These are phyloP conservation scores for Phytophthora citricola DNA, from an alignment of 352 stramenopile genomes.

Conservation along the genomic window DNA sequence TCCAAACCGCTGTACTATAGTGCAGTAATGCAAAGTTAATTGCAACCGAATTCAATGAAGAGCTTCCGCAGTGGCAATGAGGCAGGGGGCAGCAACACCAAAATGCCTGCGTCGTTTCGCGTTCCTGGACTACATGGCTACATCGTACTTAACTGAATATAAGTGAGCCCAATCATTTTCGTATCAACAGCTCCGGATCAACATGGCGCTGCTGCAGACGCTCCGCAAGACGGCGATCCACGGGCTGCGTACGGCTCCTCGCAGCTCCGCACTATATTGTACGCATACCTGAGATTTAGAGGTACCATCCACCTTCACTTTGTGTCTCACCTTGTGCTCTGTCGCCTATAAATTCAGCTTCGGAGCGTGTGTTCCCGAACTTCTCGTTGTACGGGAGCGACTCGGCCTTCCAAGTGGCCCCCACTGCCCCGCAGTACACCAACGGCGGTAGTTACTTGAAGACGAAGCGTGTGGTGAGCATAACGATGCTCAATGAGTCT, in stretches of 20 bases:
- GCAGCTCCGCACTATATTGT: conserved; percentile 39
- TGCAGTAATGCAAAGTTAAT: too few relatives aligned
- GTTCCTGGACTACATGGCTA: conserved; percentile 18
- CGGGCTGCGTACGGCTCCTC: conserved; percentile 25
- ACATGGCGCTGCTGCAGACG: conserved; percentile 45
- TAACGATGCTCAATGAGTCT: not conserved
- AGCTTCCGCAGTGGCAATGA: not conserved
- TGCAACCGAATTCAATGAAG: not conserved
- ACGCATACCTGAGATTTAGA: conserved; percentile 7
- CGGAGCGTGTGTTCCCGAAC: conserved; percentile 76
- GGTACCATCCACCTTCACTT: not conserved
- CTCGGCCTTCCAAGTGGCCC: conserved; percentile 78
- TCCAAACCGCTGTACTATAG: not conserved
- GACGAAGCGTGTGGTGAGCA: conserved; percentile 74
- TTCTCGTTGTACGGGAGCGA: conserved; percentile 80
- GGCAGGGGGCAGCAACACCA: too few relatives aligned
- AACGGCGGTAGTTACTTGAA: conserved; percentile 78
- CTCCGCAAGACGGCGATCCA: conserved; percentile 34
- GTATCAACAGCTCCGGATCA: conserved; percentile 10
- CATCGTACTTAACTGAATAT: conserved; percentile 22
- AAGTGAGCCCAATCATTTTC: conserved; percentile 16
- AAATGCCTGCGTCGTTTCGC: conserved; percentile 37
- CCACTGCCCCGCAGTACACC: conserved; percentile 71
- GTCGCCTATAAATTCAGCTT: conserved; percentile 32
- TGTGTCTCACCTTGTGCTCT: conserved; percentile 14